A percentile compares a stretch with the other conserved stretches of the same genome.
phyloP scores from a whole-genome alignment of 192 early-diverging fungal species.

The Gigaspora rosea region DNA sequence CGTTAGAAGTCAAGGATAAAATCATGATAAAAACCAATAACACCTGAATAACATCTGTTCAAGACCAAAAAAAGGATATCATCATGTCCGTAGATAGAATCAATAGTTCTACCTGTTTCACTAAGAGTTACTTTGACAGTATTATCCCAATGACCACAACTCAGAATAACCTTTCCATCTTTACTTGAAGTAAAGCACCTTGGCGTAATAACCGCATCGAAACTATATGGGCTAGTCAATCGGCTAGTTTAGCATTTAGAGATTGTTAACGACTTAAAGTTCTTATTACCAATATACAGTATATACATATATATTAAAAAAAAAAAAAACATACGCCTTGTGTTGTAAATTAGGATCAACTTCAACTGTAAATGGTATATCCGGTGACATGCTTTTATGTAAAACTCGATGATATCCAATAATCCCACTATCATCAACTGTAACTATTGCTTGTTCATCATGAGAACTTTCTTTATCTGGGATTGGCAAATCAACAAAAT shows the following conservation, averaged over 20 bases:
- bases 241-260: background rate
- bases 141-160: conserved; percentile 29
- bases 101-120: conserved; percentile 27
- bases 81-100: conserved; percentile 28
- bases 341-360: conserved; percentile 25
- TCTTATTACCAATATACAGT: background rate
- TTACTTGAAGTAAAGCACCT: conserved; percentile 27
- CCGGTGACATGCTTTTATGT: background rate
- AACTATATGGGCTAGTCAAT: conserved; percentile 25
- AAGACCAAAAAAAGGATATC: conserved; percentile 20
- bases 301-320: background rate
- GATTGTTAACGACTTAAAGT: too few relatives aligned
- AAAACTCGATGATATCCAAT: conserved; percentile 25
- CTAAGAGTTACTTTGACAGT: conserved; percentile 22
- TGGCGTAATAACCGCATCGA: conserved; percentile 20
- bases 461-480: background rate
- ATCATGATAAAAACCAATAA: background rate
- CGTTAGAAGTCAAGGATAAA: background rate
- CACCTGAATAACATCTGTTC: background rate
- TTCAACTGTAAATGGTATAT: conserved; percentile 32
- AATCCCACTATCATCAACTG: conserved; percentile 28
- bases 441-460: conserved; percentile 25
- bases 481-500: conserved; percentile 16
- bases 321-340: conserved; percentile 14
- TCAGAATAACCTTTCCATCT: conserved; percentile 33